A percentile compares a stretch with the other conserved stretches of the same genome.
Conservation (phyloP, 495 filamentous ascomycete genomes). For the Friedmanniomyces simplex region DNA sequence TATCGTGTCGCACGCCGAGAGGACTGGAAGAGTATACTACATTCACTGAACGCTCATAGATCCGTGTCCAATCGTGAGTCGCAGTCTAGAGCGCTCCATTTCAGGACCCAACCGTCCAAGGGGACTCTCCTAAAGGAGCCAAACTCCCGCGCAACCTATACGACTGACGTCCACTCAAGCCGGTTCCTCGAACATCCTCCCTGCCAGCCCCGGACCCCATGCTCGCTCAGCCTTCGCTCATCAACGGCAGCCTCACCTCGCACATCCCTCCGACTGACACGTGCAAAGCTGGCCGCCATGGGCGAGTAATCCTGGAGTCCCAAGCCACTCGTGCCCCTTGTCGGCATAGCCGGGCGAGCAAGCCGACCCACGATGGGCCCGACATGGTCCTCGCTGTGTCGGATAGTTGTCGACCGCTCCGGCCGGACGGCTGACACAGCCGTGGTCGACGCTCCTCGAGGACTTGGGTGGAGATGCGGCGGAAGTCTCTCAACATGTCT, state of each 20-base stretch:
- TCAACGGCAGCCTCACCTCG: background rate
- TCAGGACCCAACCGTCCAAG: no score
- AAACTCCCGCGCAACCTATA: no score
- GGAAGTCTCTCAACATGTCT: background rate
- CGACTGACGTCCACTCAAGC: background rate
- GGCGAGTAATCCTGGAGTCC: background rate
- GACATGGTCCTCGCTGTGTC: background rate
- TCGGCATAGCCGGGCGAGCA: background rate
- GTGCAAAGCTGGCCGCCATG: background rate
- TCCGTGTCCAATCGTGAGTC: no score
- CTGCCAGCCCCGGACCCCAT: background rate
- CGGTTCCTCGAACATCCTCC: background rate
- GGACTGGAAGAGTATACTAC: no score
- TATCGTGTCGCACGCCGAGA: no score
- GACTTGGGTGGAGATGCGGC: background rate
- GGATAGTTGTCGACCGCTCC: background rate
- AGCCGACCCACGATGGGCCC: background rate
- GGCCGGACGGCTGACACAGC: background rate
- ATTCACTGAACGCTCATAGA: no score
- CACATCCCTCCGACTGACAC: background rate
- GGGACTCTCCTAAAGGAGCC: no score
- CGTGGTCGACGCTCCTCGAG: background rate
- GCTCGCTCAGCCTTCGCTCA: background rate
- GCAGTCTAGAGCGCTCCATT: no score
- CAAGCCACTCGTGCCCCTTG: background rate